Evolutionary conservation across 2,329 filamentous ascomycete genomes (phyloP), one percentile per base, ranked within the genome.

Genomic region (Tympanopsis confertula): DNA sequence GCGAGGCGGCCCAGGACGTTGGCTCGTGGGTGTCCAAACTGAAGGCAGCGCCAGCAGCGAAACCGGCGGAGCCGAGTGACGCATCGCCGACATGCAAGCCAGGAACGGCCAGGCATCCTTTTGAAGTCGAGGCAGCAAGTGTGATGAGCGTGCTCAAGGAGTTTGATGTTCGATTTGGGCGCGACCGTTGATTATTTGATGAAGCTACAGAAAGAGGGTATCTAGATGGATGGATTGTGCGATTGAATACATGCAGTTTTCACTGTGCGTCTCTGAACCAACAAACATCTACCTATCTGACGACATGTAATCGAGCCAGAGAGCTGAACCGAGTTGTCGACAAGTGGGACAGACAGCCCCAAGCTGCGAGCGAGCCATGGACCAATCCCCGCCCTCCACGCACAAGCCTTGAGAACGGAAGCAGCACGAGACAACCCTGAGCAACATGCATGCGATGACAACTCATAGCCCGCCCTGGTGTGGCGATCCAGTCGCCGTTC

Each of bases 121-220:
- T 87, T 48, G 83, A 88, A 54, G 82, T 88, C 13, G 83, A 88
- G 58, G 82, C 83, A 5, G 83, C 83, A 1, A 87, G 82, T 55
- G 86, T 88, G 39, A 87, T 88, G 83, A 81, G 80, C 30, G 83
- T 87, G n/a, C 59, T 88, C 42, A 84, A 83, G 56, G 79, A 83
- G 44, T 88, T 88, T 58, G 83, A 88, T 50, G 69, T 85, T 36
- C 65, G 83, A 38, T 88, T 88, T 54, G 77, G 77, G 13, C 53
- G 60, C 40, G 59, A 55, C 20, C 44, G 47, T 14, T 55, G 42
- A 48, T 35, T 13, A 35, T 14, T 19, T n/a, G n/a, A n/a, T n/a
- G n/a, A n/a, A n/a, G n/a, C n/a, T n/a, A n/a, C n/a, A n/a, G n/a
- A n/a, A n/a, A n/a, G n/a, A n/a, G n/a, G n/a, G n/a, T n/a, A n/a